phyloP scores from a whole-genome alignment of 768 basidiomycete genomes.

The Mycena galopus region DNA sequence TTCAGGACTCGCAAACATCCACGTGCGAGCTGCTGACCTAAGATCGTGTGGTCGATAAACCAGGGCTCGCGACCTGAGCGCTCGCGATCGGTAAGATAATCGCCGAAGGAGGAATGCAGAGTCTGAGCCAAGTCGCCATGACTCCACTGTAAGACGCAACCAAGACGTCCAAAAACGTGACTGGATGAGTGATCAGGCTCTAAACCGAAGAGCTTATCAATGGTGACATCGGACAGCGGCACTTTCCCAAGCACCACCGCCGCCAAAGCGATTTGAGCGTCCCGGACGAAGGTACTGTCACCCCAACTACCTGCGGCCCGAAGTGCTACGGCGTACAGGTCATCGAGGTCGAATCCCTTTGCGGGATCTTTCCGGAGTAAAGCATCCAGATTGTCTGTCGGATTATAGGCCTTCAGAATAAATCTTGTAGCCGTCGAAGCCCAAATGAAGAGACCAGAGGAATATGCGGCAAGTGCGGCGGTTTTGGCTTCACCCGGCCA shows the following conservation, averaged over 20 bases:
- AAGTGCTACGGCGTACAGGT: too few species aligned
- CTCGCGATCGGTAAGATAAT: neutral
- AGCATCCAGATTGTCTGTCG: neutral
- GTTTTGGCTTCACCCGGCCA: slow-evolving; percentile 37
- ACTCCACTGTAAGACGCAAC: slow-evolving; percentile 1
- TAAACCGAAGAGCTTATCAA: neutral
- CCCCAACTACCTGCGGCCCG: too few species aligned
- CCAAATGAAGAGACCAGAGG: slow-evolving; percentile 43
- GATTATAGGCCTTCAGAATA: slow-evolving; percentile 20
- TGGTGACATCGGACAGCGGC: neutral
- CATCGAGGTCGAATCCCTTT: too few species aligned
- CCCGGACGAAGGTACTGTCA: too few species aligned
- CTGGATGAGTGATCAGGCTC: neutral
- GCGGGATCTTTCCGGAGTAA: too few species aligned
- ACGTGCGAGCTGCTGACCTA: neutral
- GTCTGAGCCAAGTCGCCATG: neutral
- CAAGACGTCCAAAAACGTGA: neutral
- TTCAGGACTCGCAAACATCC: neutral
- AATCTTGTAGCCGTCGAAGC: slow-evolving; percentile 39
- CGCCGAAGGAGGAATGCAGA: slow-evolving; percentile 2
- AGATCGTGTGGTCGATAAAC: neutral
- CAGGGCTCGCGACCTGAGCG: neutral
- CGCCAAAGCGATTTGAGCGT: too few species aligned
- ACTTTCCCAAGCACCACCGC: too few species aligned
- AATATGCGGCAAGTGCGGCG: slow-evolving; percentile 3